Evolutionary conservation across 768 basidiomycete species (phyloP), one percentile per base, ranked within the genome.

Genomic region (Trametopsis cervina): DNA sequence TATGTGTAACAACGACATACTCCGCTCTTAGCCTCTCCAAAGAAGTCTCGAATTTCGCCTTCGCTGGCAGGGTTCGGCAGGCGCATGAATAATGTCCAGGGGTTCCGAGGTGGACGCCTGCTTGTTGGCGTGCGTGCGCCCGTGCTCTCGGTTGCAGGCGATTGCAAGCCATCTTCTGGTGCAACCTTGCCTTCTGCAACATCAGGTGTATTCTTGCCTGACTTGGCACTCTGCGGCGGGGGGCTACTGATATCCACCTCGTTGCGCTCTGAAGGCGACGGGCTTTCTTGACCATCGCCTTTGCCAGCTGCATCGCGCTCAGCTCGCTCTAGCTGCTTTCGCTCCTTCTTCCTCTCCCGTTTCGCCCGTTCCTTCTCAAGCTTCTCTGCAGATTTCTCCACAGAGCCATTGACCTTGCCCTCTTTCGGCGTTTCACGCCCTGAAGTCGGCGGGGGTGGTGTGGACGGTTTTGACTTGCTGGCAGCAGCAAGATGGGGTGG

Each of bases 61-160:
- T 93, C 90, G 9, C 63, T 75, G 4, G 77, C 70, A 11, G 74
- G 61, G 6, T 69, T 55, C 3, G 69, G 65, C 67, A 84, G 72
- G 53, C 83, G 80, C 74, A 93, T 80, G 65, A 89, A 92, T 44
- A 92, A 74, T 6, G 90, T 93, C 83, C 83, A 89, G 4, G 89
- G 88, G 63, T 87, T 79, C 35, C 86, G 73, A 23, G 76, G 69
- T 0, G 78, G 76, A 48, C 78, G 76, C 40, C 73, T 73, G 27
- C 75, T 74, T 45, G 80, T 86, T 17, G 89, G 89, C 22, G 89
- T 90, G 47, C 87, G 75, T 20, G 71, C 67, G 7, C 86, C 85
- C 25, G 78, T 78, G 68, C 73, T 55, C 45, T 81, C 81, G 22
- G 77, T 63, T 36, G 52, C 58, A 10, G 64, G 64, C 20, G 62